Evolutionary conservation across 225 moss, liverwort and hornwort species (phyloP), one percentile per base, ranked within the genome.

Genomic region (Marchantia polymorpha): DNA sequence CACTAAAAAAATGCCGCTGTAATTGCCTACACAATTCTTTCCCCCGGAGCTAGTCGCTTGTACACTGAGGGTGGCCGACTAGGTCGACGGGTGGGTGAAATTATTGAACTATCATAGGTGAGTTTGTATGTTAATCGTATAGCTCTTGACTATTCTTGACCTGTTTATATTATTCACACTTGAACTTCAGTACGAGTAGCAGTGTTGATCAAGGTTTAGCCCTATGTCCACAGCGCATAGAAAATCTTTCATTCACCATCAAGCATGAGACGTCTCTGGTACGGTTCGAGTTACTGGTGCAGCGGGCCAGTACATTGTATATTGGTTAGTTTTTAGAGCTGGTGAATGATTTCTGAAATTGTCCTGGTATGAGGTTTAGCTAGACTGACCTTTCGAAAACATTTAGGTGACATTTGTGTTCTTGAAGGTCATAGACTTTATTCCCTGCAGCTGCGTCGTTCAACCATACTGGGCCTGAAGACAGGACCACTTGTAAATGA

Each of bases 1-100:
- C 66, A 64, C 48, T 75, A 63, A 82, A 69, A 39, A 39, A 69
- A 67, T 69, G 64, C 71, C 49, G 77, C 75, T 63, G n/a, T 52
- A 10, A 66, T 46, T 72, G 53, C 46, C 69, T 58, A 74, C 73
- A 73, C 69, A 80, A 82, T 83, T 86, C 77, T 77, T 80, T 26
- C 64, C 79, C 80, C 82, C 58, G 73, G 76, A 30, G 56, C 59
- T 23, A 65, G 49, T 55, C 63, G 77, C 59, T 51, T 51, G 72
- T 70, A n/a, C 65, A 56, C 46, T 46, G 54, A 78, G 64, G 67
- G 39, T 59, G 49, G 73, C 29, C 8, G n/a, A 60, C 61, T 79
- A 47, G 26, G 52, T 80, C 75, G 80, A 66, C 68, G 12, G 84
- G 76, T 52, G 74, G 22, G 66, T 79, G 79, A 72, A 22, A 25